A percentile compares a stretch with the other conserved stretches of the same genome.
These are phyloP conservation scores for Medakamo hakoo DNA, from an alignment of 139 green algal species.

Conservation along the genomic window DNA sequence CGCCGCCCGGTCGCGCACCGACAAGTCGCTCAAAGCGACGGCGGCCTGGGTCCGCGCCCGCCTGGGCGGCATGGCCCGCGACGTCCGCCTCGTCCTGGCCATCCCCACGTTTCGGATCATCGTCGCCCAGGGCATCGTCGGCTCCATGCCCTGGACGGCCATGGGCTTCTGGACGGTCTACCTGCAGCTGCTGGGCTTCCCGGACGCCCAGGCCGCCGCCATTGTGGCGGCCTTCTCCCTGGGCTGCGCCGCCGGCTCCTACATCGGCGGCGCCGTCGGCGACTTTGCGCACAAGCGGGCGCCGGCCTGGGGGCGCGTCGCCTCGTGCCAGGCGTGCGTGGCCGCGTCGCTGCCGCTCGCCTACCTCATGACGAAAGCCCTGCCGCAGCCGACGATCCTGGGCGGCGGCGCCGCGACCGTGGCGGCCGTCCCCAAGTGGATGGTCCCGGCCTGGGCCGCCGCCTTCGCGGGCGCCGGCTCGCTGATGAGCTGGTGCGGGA, in stretches of 20 bases:
- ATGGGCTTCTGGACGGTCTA: slow-evolving; percentile 63
- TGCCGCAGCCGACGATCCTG: not conserved
- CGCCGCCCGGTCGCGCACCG: no score
- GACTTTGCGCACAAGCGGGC: slow-evolving; percentile 10
- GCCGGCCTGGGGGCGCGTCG: not conserved
- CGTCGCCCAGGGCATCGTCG: slow-evolving; percentile 63
- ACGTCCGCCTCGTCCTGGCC: slow-evolving; percentile 16
- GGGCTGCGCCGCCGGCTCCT: slow-evolving; percentile 28
- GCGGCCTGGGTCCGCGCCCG: not conserved
- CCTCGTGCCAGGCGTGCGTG: not conserved
- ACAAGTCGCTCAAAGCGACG: not conserved
- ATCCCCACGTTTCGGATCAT: slow-evolving; percentile 41
- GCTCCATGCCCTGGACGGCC: slow-evolving; percentile 70
- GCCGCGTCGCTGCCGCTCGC: not conserved
- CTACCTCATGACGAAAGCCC: not conserved
- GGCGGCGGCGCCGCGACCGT: not conserved
- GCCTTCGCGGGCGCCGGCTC: slow-evolving; percentile 46
- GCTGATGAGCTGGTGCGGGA: slow-evolving; percentile 40
- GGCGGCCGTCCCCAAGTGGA: not conserved
- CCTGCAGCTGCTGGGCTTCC: slow-evolving; percentile 56
- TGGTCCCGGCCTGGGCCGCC: no score
- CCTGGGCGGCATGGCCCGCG: not conserved
- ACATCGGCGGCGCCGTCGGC: slow-evolving; percentile 51
- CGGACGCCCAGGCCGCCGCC: slow-evolving; percentile 8
- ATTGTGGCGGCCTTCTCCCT: slow-evolving; percentile 29